A percentile compares a stretch with the other conserved stretches of the same genome.
These are phyloP conservation scores for Diversispora epigaea DNA, from an alignment of 192 early-diverging fungal species.

Conservation along the genomic window DNA sequence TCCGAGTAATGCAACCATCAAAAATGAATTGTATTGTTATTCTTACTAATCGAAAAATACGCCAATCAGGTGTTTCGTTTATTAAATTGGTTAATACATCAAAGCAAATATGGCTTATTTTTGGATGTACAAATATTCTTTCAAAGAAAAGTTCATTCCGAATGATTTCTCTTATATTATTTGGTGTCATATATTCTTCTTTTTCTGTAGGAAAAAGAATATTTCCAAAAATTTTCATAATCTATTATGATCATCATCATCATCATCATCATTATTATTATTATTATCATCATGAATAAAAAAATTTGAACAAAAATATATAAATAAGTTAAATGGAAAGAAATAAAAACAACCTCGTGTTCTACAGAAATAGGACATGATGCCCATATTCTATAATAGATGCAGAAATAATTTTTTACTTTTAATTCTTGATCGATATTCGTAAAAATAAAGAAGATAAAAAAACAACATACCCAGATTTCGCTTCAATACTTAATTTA, in stretches of 20 bases:
- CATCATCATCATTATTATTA: neutral
- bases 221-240: slow-evolving; percentile 12
- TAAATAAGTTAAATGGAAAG: neutral
- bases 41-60: slow-evolving; percentile 10
- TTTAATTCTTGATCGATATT: neutral
- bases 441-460: neutral
- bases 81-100: slow-evolving; percentile 4
- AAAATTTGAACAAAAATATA: neutral
- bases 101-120: slow-evolving; percentile 3
- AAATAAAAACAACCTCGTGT: slow-evolving; percentile 10
- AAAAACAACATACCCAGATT: neutral
- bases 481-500: slow-evolving; percentile 11
- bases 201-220: slow-evolving; percentile 18
- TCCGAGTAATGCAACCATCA: neutral
- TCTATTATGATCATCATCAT: neutral
- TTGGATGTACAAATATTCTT: neutral
- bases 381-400: neutral
- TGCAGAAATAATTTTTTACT: neutral
- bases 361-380: slow-evolving; percentile 8
- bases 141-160: slow-evolving; percentile 9
- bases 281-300: too few species aligned
- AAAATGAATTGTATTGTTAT: neutral
- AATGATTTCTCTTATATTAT: neutral
- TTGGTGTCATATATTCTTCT: slow-evolving; percentile 5
- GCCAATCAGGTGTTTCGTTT: slow-evolving; percentile 19